These are phyloP conservation scores for Camelina sativa DNA, from an alignment of 345 rosid species.

Conservation along the genomic window DNA sequence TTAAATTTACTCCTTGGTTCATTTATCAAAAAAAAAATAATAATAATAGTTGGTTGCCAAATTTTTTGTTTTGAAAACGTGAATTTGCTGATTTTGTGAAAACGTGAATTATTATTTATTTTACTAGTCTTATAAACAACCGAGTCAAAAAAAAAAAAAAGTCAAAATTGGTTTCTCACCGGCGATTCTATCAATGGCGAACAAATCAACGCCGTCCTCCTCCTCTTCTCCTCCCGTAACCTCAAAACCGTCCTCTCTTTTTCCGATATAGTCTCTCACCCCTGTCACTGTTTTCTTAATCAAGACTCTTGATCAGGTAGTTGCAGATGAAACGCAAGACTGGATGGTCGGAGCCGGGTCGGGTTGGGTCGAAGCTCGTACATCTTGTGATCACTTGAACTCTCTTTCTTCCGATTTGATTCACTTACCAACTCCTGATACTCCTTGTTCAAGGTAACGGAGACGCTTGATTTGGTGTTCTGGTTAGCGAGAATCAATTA, in stretches of 20 bases:
- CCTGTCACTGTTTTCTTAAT: not conserved
- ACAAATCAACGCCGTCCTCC: constrained; percentile 28
- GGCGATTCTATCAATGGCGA: constrained; percentile 13
- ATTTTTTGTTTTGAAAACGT: no score
- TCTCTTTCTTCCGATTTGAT: constrained; percentile 64
- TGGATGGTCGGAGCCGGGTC: constrained; percentile 64
- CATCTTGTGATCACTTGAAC: constrained; percentile 73
- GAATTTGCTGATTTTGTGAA: no score
- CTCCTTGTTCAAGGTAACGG: constrained; percentile 66
- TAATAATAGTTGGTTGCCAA: no score
- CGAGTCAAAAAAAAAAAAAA: not conserved
- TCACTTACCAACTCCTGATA: constrained; percentile 69
- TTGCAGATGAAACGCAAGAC: constrained; percentile 47
- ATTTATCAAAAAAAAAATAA: no score
- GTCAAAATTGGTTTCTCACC: not conserved
- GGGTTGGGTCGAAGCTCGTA: constrained; percentile 92
- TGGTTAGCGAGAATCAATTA: not conserved
- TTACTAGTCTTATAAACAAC: no score
- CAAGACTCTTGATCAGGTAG: constrained; percentile 39
- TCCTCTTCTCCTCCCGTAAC: constrained; percentile 41
- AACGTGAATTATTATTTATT: not conserved
- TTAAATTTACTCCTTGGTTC: no score
- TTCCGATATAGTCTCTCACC: not conserved
- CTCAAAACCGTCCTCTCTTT: constrained; percentile 39
- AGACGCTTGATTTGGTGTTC: not conserved